phyloP scores from a whole-genome alignment of 768 basidiomycete genomes.

The Tylopilus vinaceipallidus region DNA sequence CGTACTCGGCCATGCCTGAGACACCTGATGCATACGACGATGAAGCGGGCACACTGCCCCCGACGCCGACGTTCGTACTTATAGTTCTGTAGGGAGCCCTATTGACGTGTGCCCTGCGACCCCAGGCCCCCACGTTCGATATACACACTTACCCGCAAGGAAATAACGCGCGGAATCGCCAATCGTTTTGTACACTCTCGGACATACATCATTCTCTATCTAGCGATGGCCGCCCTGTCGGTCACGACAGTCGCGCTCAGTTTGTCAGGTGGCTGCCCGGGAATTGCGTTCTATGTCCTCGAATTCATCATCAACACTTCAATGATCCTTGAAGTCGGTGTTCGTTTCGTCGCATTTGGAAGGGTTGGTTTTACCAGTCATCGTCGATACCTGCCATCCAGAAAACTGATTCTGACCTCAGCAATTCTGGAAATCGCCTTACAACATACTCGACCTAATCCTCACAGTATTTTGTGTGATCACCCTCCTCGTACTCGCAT shows the following conservation, averaged over 20 bases:
- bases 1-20: slow-evolving; percentile 36
- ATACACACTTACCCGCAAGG: slow-evolving; percentile 78
- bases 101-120: slow-evolving; percentile 18
- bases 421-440: slow-evolving; percentile 97
- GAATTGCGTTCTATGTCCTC: slow-evolving; percentile 82
- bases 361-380: slow-evolving; percentile 52
- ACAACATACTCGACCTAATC: slow-evolving; percentile 86
- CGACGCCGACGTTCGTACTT: slow-evolving; percentile 30
- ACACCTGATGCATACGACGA: slow-evolving; percentile 29
- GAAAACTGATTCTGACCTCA: slow-evolving; percentile 30
- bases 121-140: slow-evolving; percentile 74
- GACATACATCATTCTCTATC: slow-evolving; percentile 84
- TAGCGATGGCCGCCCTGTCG: slow-evolving; percentile 84
- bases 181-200: slow-evolving; percentile 89
- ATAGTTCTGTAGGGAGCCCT: slow-evolving; percentile 9
- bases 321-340: slow-evolving; percentile 92
- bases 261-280: slow-evolving; percentile 81
- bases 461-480: slow-evolving; percentile 87
- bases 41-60: slow-evolving; percentile 32
- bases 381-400: not conserved
- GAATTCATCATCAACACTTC: slow-evolving; percentile 86
- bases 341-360: slow-evolving; percentile 91
- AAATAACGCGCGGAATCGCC: slow-evolving; percentile 82
- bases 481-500: slow-evolving; percentile 84
- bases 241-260: slow-evolving; percentile 84